phyloP scores from a whole-genome alignment of 2,329 filamentous ascomycete species.

The Cadophora malorum region DNA sequence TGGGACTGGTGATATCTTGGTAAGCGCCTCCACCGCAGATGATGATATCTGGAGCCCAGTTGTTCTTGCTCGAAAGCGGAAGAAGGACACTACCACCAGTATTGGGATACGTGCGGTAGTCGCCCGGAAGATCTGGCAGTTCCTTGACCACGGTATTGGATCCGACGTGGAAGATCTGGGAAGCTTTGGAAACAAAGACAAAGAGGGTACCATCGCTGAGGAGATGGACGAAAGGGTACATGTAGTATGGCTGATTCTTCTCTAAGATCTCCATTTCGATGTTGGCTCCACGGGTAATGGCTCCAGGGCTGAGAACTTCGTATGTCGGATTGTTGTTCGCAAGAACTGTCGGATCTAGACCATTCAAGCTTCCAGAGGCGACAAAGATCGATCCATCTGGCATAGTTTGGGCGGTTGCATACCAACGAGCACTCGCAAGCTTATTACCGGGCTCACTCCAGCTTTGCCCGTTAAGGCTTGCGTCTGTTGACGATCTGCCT shows the following conservation, averaged over 20 bases:
- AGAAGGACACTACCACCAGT: slow-evolving; percentile 64
- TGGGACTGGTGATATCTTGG: slow-evolving; percentile 64
- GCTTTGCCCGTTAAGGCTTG: slow-evolving; percentile 52
- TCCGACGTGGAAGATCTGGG: slow-evolving; percentile 60
- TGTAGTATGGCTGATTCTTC: slow-evolving; percentile 67
- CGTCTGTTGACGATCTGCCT: slow-evolving; percentile 53
- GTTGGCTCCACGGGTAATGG: slow-evolving; percentile 54
- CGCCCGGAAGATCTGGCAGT: slow-evolving; percentile 59
- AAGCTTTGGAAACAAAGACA: slow-evolving; percentile 61
- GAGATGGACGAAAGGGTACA: slow-evolving; percentile 68
- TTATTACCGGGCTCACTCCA: slow-evolving; percentile 64
- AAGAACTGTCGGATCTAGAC: slow-evolving; percentile 57
- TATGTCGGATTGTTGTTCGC: slow-evolving; percentile 70
- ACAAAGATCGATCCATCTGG: slow-evolving; percentile 64
- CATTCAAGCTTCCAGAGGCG: slow-evolving; percentile 64
- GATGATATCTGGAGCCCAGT: slow-evolving; percentile 60
- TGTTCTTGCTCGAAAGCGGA: slow-evolving; percentile 56
- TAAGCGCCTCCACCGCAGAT: slow-evolving; percentile 66
- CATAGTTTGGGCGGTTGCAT: slow-evolving; percentile 64
- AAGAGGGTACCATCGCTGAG: slow-evolving; percentile 62
- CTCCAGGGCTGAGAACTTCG: slow-evolving; percentile 60
- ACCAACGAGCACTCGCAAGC: slow-evolving; percentile 63
- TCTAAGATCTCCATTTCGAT: slow-evolving; percentile 59
- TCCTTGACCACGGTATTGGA: slow-evolving; percentile 52
- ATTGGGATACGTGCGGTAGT: slow-evolving; percentile 66